These are phyloP conservation scores for Umbellularia californica DNA, from an alignment of 164 flowering plant species.

Conservation along the genomic window DNA sequence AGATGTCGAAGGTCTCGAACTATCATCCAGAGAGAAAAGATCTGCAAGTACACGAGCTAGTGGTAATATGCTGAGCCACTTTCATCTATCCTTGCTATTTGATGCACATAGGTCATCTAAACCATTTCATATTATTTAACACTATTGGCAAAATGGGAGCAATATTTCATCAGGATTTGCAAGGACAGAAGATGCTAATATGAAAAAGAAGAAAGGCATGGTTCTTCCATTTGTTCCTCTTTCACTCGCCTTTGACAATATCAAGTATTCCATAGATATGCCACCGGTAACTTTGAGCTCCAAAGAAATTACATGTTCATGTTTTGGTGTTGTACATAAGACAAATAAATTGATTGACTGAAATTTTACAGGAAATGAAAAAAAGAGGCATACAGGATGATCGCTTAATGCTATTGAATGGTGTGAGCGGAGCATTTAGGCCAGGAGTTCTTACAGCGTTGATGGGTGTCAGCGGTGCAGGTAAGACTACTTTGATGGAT, in stretches of 20 bases:
- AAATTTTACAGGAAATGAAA: conserved; percentile 33
- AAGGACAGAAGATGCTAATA: conserved; percentile 4
- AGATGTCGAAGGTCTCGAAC: conserved; percentile 7
- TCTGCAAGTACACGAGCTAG: not conserved
- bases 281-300: conserved; percentile 30
- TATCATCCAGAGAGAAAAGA: conserved; percentile 13
- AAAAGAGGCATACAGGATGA: conserved; percentile 28
- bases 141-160: not conserved
- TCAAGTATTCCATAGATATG: conserved; percentile 49
- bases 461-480: conserved; percentile 61
- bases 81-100: no score
- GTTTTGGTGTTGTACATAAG: not conserved
- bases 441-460: conserved; percentile 56
- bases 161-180: not conserved
- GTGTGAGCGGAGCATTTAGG: conserved; percentile 44
- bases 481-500: conserved; percentile 52
- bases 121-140: not conserved
- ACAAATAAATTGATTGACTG: not conserved
- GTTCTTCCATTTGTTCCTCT: conserved; percentile 32
- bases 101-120: not conserved
- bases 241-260: conserved; percentile 29
- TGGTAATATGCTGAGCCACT: conserved; percentile 3
- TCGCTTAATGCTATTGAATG: conserved; percentile 31
- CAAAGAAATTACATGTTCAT: not conserved
- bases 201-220: conserved; percentile 32